These are phyloP conservation scores for Novymonas esmeraldas DNA, from an alignment of 208 protist species.

Conservation along the genomic window DNA sequence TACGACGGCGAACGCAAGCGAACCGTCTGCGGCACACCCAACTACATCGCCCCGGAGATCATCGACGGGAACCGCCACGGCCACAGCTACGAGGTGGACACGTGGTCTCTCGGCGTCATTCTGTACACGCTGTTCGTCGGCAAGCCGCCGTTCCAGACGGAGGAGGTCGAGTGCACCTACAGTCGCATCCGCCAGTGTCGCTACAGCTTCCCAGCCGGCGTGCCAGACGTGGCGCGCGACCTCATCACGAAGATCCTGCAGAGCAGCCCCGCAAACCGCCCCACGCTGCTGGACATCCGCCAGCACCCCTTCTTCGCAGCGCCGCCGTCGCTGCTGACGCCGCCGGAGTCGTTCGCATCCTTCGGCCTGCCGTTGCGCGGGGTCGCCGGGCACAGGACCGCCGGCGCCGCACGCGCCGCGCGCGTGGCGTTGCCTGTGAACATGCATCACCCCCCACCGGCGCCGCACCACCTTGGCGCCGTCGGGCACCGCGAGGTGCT, in stretches of 20 bases:
- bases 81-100: constrained; percentile 98
- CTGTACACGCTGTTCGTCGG: constrained; percentile 98
- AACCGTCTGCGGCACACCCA: constrained; percentile 97
- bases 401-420: constrained; percentile 4
- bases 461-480: constrained; percentile 7
- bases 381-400: constrained; percentile 13
- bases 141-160: constrained; percentile 98
- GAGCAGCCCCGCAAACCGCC: constrained; percentile 76
- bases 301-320: constrained; percentile 88
- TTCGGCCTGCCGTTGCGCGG: constrained; percentile 35
- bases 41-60: constrained; percentile 97
- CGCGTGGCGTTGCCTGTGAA: constrained; percentile 18
- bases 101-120: constrained; percentile 98
- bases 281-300: constrained; percentile 88
- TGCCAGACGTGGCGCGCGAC: constrained; percentile 77
- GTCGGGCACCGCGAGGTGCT: constrained; percentile 49
- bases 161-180: constrained; percentile 96
- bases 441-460: constrained; percentile 19
- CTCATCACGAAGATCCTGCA: constrained; percentile 94
- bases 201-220: constrained; percentile 92
- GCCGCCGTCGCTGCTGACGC: constrained; percentile 46
- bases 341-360: constrained; percentile 57
- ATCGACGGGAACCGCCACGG: constrained; percentile 83
- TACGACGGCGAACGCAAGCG: constrained; percentile 94
- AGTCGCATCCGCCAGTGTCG: constrained; percentile 91